Evolutionary conservation across 2,329 filamentous ascomycete genomes (phyloP).

Genomic region (Diaporthe ampelina): DNA sequence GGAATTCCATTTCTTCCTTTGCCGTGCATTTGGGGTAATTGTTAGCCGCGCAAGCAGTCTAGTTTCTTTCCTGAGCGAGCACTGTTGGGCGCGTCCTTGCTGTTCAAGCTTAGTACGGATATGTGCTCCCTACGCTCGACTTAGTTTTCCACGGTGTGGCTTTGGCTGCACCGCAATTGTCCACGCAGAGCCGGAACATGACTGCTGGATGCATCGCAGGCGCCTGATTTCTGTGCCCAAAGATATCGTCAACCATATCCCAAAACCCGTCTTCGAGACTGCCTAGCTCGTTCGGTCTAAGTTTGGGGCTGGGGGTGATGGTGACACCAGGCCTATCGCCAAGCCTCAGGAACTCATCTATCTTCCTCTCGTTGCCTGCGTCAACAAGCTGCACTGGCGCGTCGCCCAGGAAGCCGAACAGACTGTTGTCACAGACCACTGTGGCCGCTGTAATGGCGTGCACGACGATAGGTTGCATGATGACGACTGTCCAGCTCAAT

Average conservation of each 20-base stretch:
- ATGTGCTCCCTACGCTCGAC: not conserved
- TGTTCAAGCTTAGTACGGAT: not conserved
- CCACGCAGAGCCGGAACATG: not conserved
- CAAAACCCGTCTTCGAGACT: not conserved
- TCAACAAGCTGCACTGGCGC: no score
- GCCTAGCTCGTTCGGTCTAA: not conserved
- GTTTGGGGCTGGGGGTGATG: not conserved
- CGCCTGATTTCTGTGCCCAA: not conserved
- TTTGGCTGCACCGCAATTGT: no score
- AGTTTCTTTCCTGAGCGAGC: not conserved
- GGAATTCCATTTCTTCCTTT: not conserved
- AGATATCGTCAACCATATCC: not conserved
- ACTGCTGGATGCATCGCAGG: not conserved
- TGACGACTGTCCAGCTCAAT: no score
- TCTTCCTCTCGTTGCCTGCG: not conserved
- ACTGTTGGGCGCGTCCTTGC: no score
- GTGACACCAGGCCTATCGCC: not conserved
- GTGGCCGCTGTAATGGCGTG: no score
- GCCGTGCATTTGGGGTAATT: not conserved
- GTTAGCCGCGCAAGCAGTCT: not conserved
- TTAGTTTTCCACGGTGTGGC: not conserved
- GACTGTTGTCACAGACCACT: no score
- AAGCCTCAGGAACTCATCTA: not conserved
- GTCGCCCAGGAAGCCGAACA: not conserved
- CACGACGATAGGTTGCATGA: no score